These are phyloP conservation scores for Nephelium lappaceum DNA, from an alignment of 345 rosid species.

Conservation along the genomic window DNA sequence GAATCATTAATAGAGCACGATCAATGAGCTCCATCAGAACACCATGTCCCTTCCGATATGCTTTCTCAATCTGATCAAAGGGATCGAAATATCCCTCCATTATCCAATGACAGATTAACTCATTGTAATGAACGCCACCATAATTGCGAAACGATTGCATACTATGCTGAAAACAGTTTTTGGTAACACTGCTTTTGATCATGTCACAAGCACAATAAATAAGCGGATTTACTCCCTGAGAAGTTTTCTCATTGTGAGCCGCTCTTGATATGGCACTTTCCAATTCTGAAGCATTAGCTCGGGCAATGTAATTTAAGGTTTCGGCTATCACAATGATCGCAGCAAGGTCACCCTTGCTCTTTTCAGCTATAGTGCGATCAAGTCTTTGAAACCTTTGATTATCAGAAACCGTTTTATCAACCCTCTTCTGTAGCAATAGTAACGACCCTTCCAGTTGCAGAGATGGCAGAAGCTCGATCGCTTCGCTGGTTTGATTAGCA, in stretches of 20 bases:
- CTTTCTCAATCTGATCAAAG: conserved; percentile 36
- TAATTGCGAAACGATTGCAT: conserved; percentile 34
- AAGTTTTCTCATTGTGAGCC: background rate
- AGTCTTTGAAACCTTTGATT: background rate
- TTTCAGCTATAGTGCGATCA: background rate
- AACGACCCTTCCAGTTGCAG: background rate
- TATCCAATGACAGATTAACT: conserved; percentile 61
- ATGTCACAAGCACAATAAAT: conserved; percentile 28
- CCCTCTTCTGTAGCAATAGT: conserved; percentile 15
- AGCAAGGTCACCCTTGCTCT: conserved; percentile 32
- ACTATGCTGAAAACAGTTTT: conserved; percentile 55
- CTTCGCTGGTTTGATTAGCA: background rate
- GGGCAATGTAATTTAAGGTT: conserved; percentile 25
- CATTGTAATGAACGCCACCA: conserved; percentile 47
- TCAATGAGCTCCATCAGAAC: conserved; percentile 54
- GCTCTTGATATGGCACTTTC: conserved; percentile 1
- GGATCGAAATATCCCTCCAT: conserved; percentile 65
- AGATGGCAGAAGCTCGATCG: background rate
- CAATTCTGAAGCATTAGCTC: too few relatives aligned
- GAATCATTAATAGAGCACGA: conserved; percentile 49
- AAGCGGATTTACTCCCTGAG: conserved; percentile 16
- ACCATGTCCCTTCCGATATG: conserved; percentile 45
- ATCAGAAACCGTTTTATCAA: background rate
- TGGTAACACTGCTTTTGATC: conserved; percentile 7
- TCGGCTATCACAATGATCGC: conserved; percentile 40